phyloP scores from a whole-genome alignment of 192 early-diverging fungal species.

The Glomus cerebriforme region DNA sequence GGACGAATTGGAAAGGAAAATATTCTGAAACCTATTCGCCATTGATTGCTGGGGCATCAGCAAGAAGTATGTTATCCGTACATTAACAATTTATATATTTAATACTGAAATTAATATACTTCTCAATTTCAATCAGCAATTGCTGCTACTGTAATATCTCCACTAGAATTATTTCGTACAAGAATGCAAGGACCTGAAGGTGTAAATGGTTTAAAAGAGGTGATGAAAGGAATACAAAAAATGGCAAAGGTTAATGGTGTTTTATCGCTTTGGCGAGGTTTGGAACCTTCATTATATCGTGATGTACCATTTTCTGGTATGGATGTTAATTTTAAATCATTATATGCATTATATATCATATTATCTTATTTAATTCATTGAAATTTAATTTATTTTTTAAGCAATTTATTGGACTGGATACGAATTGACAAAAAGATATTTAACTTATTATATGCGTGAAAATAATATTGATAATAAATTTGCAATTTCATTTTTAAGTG shows the following conservation, averaged over 20 bases:
- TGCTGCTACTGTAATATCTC: constrained; percentile 81
- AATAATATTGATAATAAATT: constrained; percentile 49
- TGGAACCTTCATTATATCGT: constrained; percentile 87
- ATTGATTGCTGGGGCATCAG: constrained; percentile 70
- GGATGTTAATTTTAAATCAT: not conserved
- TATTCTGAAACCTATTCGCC: constrained; percentile 36
- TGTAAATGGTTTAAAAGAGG: constrained; percentile 58
- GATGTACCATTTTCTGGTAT: constrained; percentile 92
- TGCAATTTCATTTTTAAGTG: constrained; percentile 73
- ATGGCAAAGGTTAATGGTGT: constrained; percentile 68
- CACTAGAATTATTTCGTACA: constrained; percentile 89
- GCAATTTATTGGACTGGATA: constrained; percentile 94
- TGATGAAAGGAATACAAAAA: constrained; percentile 56
- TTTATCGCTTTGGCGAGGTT: constrained; percentile 79
- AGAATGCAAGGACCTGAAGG: constrained; percentile 80
- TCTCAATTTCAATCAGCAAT: constrained; percentile 48
- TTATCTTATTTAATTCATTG: not conserved
- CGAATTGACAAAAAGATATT: constrained; percentile 68
- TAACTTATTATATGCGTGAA: constrained; percentile 18
- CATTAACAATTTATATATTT: not conserved
- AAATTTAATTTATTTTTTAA: constrained; percentile 39
- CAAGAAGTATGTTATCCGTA: constrained; percentile 61
- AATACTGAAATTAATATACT: not conserved
- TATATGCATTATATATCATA: not conserved
- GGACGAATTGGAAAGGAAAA: constrained; percentile 35